Conservation (phyloP, 2,329 filamentous ascomycete genomes). For the Hypoxylon sp. region DNA sequence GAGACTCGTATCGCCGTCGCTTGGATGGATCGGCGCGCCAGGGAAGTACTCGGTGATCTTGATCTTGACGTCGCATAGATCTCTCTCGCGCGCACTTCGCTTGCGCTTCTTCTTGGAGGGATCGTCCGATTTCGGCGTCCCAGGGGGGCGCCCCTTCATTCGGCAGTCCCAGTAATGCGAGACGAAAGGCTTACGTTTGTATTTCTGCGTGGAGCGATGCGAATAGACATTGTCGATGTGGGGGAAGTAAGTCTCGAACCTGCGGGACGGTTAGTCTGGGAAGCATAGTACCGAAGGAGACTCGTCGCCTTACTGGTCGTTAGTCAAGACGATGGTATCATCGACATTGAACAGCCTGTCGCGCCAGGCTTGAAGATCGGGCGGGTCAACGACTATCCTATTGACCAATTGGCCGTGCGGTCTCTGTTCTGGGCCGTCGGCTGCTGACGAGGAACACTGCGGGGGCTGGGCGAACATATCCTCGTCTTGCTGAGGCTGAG, state of each 20-base stretch:
- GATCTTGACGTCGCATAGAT: conserved; percentile 87
- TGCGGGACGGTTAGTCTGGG: conserved; percentile 45
- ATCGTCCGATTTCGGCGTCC: conserved; percentile 80
- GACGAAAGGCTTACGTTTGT: conserved; percentile 83
- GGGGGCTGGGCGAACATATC: conserved; percentile 44
- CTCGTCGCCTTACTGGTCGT: conserved; percentile 67
- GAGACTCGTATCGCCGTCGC: conserved; percentile 40
- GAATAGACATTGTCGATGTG: conserved; percentile 88
- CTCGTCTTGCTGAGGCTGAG: conserved; percentile 49
- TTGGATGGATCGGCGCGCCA: conserved; percentile 52
- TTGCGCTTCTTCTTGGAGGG: conserved; percentile 85
- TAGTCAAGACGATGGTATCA: conserved; percentile 73
- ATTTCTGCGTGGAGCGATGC: conserved; percentile 80
- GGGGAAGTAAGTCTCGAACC: conserved; percentile 82
- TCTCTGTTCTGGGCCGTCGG: conserved; percentile 51
- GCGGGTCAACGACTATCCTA: conserved; percentile 70
- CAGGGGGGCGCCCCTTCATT: conserved; percentile 79
- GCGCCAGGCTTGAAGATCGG: conserved; percentile 73
- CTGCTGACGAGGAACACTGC: conserved; percentile 33
- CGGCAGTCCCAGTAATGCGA: conserved; percentile 88
- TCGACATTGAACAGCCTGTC: conserved; percentile 78
- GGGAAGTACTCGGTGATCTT: conserved; percentile 84
- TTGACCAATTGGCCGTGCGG: conserved; percentile 61
- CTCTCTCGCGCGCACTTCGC: conserved; percentile 74
- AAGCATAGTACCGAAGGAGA: conserved; percentile 36